phyloP scores from a whole-genome alignment of 371 early-diverging fungal genomes.

The Mortierella sp. region DNA sequence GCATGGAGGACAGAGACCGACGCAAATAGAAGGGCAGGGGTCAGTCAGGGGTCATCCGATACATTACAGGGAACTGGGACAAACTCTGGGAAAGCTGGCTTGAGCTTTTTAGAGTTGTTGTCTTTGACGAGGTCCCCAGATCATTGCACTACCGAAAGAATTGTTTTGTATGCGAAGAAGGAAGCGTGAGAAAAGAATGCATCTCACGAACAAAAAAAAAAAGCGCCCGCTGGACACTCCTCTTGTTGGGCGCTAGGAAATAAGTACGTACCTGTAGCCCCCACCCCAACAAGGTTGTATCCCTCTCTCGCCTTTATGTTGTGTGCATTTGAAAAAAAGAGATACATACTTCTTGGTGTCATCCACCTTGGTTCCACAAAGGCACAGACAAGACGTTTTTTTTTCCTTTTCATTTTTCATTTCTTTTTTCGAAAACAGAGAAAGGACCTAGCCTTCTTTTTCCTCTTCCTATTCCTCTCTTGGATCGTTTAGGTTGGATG shows the following conservation, averaged over 20 bases:
- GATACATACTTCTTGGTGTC: not conserved
- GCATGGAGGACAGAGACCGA: not conserved
- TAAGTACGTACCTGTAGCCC: too few species aligned
- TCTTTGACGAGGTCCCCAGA: too few species aligned
- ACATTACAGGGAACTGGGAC: not conserved
- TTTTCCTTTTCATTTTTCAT: conserved; percentile 9
- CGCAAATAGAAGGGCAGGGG: not conserved
- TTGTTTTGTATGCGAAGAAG: too few species aligned
- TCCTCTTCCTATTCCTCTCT: not conserved
- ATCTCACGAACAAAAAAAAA: too few species aligned
- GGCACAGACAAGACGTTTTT: not conserved
- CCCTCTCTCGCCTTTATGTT: too few species aligned
- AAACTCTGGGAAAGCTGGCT: not conserved
- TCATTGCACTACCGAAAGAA: not conserved
- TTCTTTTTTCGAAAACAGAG: not conserved
- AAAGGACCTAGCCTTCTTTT: not conserved
- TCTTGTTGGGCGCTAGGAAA: too few species aligned
- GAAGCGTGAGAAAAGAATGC: too few species aligned
- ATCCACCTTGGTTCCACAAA: not conserved
- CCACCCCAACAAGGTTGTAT: too few species aligned
- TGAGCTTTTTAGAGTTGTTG: not conserved
- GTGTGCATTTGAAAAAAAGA: not conserved
- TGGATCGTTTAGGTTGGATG: not conserved
- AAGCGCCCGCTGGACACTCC: too few species aligned
- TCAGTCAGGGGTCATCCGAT: conserved; percentile 1